phyloP scores from a whole-genome alignment of 1,284 basidiomycete species.

The Thelephora terrestris region DNA sequence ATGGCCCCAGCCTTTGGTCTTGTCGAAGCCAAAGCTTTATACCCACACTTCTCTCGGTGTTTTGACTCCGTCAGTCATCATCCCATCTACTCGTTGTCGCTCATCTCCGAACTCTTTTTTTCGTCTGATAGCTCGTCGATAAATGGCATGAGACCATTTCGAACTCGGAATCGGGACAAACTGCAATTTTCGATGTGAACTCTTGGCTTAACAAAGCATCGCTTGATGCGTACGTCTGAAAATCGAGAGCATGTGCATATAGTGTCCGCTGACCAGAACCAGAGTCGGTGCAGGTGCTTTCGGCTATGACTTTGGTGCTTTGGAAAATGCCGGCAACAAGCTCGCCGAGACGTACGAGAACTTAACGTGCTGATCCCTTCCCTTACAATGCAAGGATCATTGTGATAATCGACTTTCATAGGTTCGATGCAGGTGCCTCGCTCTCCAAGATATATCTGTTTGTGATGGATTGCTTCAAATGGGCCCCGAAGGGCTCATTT shows the following conservation, averaged over 20 bases:
- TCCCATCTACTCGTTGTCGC: slow-evolving; percentile 5
- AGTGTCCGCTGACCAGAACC: slow-evolving; percentile 18
- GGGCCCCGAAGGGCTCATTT: too few relatives aligned
- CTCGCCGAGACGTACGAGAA: slow-evolving; percentile 21
- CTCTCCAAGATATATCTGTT: too few relatives aligned
- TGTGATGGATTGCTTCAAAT: too few relatives aligned
- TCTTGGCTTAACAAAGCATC: slow-evolving; percentile 22
- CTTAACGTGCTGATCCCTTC: slow-evolving; percentile 18
- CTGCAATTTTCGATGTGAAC: slow-evolving; percentile 29
- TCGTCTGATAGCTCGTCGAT: slow-evolving; percentile 27
- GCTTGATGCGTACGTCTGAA: slow-evolving; percentile 15
- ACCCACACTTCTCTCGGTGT: slow-evolving; percentile 33
- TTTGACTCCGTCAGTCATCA: slow-evolving; percentile 32
- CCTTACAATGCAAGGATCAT: neutral
- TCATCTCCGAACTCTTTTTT: slow-evolving; percentile 8
- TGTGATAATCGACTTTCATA: too few relatives aligned
- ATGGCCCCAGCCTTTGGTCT: slow-evolving; percentile 34
- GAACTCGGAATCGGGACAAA: slow-evolving; percentile 8
- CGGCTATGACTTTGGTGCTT: slow-evolving; percentile 23
- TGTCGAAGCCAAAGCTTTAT: slow-evolving; percentile 39
- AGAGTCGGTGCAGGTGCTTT: slow-evolving; percentile 12
- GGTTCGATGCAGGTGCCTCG: too few relatives aligned
- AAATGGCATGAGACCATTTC: slow-evolving; percentile 36
- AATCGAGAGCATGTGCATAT: slow-evolving; percentile 25
- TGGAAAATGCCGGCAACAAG: slow-evolving; percentile 19